Percentiles rank a stretch among this genome's conserved stretches.
Evolutionary conservation across 1,284 basidiomycete genomes (phyloP).

Genomic region (Singerocomus inundabilis): DNA sequence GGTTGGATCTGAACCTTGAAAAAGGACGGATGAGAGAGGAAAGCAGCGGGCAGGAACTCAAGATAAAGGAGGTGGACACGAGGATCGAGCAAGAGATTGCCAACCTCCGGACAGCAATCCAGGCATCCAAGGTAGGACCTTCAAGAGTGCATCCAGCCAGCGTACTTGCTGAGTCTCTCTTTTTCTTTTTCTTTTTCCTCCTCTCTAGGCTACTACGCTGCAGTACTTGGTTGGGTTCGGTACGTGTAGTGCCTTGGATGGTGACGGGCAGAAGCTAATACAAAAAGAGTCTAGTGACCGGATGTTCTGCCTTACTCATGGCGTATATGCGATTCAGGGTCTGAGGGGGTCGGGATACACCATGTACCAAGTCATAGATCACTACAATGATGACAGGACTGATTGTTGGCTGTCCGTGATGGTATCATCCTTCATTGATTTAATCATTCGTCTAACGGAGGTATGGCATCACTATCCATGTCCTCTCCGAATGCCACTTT

Average conservation of each 20-base stretch:
- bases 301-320: constrained; percentile 84
- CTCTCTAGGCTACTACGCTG: constrained; percentile 67
- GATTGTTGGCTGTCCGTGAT: constrained; percentile 4
- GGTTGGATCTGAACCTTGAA: constrained; percentile 94
- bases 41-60: constrained; percentile 88
- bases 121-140: constrained; percentile 79
- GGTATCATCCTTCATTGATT: constrained; percentile 12
- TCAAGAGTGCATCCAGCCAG: not conserved
- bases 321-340: constrained; percentile 75
- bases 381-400: not conserved
- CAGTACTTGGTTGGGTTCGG: constrained; percentile 84
- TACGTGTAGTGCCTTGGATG: constrained; percentile 36
- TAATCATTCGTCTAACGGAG: constrained; percentile 53
- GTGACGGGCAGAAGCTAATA: constrained; percentile 13
- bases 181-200: too few species aligned
- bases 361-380: not conserved
- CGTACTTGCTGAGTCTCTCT: constrained; percentile 3
- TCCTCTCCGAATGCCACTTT: constrained; percentile 68
- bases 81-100: constrained; percentile 97
- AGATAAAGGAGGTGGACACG: constrained; percentile 98
- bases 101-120: constrained; percentile 84
- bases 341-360: constrained; percentile 14
- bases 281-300: constrained; percentile 58
- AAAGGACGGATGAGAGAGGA: constrained; percentile 97
- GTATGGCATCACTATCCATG: constrained; percentile 54